A percentile compares a stretch with the other conserved stretches of the same genome.
phyloP scores from a whole-genome alignment of 2,329 filamentous ascomycete species.

The Colletotrichum acutatum region DNA sequence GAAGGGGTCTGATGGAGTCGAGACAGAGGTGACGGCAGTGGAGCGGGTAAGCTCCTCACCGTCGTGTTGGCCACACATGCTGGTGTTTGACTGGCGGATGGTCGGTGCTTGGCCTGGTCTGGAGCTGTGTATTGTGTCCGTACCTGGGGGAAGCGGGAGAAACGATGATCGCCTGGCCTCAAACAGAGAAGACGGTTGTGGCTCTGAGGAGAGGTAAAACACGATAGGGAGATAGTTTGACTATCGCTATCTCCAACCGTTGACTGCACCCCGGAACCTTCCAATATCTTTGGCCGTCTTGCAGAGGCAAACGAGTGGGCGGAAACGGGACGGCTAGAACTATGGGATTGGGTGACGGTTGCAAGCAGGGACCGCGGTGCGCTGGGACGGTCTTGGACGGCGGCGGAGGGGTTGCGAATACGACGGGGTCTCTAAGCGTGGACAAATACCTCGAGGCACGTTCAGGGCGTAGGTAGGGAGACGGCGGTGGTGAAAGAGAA shows the following conservation, averaged over 20 bases:
- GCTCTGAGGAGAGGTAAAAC: neutral
- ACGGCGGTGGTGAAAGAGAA: neutral
- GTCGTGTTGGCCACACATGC: slow-evolving; percentile 31
- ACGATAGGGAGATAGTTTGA: neutral
- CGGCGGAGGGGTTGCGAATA: slow-evolving; percentile 4
- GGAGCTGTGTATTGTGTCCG: neutral
- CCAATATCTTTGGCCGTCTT: neutral
- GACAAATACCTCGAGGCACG: neutral
- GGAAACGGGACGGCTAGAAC: slow-evolving; percentile 7
- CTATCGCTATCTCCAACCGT: neutral
- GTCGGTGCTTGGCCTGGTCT: slow-evolving; percentile 2
- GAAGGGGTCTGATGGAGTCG: slow-evolving; percentile 50
- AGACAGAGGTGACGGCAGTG: slow-evolving; percentile 4
- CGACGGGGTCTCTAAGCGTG: slow-evolving; percentile 14
- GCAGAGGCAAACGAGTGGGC: neutral
- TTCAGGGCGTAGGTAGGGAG: slow-evolving; percentile 10
- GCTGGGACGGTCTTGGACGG: slow-evolving; percentile 17
- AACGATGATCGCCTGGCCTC: neutral
- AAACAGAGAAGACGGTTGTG: slow-evolving; percentile 1
- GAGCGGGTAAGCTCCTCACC: neutral
- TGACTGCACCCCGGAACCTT: neutral
- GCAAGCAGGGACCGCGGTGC: slow-evolving; percentile 1
- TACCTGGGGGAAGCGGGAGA: slow-evolving; percentile 8
- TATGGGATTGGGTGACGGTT: neutral
- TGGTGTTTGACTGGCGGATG: slow-evolving; percentile 1